A percentile compares a stretch with the other conserved stretches of the same genome.
These are phyloP conservation scores for Aureobasidium uvarum DNA, from an alignment of 2,329 filamentous ascomycete species.

Conservation along the genomic window DNA sequence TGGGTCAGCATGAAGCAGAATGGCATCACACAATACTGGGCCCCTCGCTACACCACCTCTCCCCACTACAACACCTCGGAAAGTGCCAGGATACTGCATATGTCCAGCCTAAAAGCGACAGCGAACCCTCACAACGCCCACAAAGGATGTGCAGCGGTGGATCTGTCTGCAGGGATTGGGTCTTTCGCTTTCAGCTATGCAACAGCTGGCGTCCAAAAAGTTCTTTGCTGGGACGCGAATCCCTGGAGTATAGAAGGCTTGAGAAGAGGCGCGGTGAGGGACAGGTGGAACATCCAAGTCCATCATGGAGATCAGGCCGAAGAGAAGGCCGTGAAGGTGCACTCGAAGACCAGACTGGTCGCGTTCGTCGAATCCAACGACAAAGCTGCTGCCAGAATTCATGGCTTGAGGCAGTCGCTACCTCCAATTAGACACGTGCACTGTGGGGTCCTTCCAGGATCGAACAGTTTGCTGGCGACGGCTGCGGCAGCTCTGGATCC, in stretches of 20 bases:
- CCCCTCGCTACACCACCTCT: constrained; percentile 91
- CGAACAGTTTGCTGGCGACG: constrained; percentile 49
- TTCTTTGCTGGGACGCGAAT: constrained; percentile 89
- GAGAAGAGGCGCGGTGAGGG: constrained; percentile 42
- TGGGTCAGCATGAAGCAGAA: constrained; percentile 77
- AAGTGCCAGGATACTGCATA: constrained; percentile 69
- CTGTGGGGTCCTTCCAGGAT: constrained; percentile 57
- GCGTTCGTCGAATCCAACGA: constrained; percentile 46
- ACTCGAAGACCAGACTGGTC: constrained; percentile 34
- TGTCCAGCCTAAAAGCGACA: constrained; percentile 36
- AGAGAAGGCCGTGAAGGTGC: not conserved
- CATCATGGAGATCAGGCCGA: not conserved
- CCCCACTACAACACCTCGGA: constrained; percentile 86
- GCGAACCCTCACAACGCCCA: constrained; percentile 28
- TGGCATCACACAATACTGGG: constrained; percentile 80
- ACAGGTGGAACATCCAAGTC: constrained; percentile 40
- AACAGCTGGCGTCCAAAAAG: constrained; percentile 62
- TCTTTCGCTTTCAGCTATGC: constrained; percentile 90
- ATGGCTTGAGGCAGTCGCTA: constrained; percentile 30
- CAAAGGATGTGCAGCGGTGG: constrained; percentile 51
- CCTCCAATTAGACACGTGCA: constrained; percentile 57
- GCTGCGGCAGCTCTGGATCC: constrained; percentile 51
- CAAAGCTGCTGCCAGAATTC: constrained; percentile 36
- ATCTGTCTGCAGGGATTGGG: constrained; percentile 89
- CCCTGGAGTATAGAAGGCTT: constrained; percentile 50